A percentile compares a stretch with the other conserved stretches of the same genome.
Conservation (phyloP, 805 yeast genomes). For the Yarrowia divulgata region DNA sequence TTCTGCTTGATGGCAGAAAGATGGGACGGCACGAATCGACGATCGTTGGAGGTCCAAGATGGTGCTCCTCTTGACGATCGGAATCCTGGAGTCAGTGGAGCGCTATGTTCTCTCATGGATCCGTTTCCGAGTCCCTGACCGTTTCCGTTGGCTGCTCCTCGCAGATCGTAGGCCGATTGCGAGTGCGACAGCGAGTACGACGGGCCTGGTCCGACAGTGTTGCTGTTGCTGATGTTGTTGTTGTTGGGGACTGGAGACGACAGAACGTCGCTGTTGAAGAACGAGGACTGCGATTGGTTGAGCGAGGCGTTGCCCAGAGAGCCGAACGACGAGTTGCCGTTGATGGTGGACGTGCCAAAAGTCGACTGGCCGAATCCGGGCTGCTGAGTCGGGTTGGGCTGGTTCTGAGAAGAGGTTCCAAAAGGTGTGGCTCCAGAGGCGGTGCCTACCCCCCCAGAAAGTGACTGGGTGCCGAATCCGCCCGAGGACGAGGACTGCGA, state of each 20-base stretch:
- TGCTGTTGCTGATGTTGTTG: neutral
- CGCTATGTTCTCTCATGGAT: constrained; percentile 1
- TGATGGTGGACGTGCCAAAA: constrained; percentile 20
- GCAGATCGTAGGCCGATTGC: constrained; percentile 36
- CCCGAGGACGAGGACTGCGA: constrained; percentile 27
- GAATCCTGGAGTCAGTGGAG: constrained; percentile 30
- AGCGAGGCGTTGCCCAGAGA: constrained; percentile 28
- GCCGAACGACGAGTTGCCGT: constrained; percentile 31
- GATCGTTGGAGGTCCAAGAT: constrained; percentile 39
- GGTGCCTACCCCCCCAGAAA: neutral
- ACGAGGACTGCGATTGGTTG: constrained; percentile 21
- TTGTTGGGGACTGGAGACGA: neutral
- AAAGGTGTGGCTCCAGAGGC: neutral
- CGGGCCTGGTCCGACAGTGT: neutral
- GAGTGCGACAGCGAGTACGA: constrained; percentile 14
- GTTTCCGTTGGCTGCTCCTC: constrained; percentile 7
- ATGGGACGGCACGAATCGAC: constrained; percentile 40
- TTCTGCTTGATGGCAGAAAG: constrained; percentile 34
- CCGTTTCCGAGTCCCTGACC: neutral
- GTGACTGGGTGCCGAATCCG: constrained; percentile 7
- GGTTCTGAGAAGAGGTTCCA: constrained; percentile 4
- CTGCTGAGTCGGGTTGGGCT: neutral
- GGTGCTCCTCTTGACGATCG: constrained; percentile 37
- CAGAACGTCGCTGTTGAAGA: constrained; percentile 9
- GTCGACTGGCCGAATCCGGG: constrained; percentile 25